phyloP scores from a whole-genome alignment of 2,329 filamentous ascomycete genomes.

The Cladosporium velox region DNA sequence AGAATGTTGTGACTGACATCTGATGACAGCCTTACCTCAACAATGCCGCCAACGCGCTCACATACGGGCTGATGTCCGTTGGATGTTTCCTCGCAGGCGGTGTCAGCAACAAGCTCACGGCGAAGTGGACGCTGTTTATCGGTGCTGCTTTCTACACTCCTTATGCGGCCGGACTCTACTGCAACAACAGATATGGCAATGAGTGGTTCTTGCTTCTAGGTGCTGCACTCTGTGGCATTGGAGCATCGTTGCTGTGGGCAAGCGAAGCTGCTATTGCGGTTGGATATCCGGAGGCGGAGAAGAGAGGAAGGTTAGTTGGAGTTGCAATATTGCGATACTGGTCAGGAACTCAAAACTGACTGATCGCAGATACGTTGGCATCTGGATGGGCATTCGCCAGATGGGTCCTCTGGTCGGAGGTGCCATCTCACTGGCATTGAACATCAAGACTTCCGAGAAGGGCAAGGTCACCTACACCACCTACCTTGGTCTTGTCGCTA shows the following conservation, averaged over 20 bases:
- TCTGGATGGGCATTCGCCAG: slow-evolving; percentile 39
- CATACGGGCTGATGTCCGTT: slow-evolving; percentile 23
- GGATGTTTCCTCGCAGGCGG: slow-evolving; percentile 23
- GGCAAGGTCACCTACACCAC: slow-evolving; percentile 24
- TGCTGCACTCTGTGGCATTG: slow-evolving; percentile 50
- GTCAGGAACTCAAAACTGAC: slow-evolving; percentile 63
- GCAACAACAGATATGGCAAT: slow-evolving; percentile 52
- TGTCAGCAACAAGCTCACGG: slow-evolving; percentile 41
- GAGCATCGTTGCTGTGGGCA: slow-evolving; percentile 53
- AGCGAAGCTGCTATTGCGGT: slow-evolving; percentile 53
- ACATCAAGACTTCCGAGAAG: slow-evolving; percentile 20
- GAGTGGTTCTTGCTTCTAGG: slow-evolving; percentile 54
- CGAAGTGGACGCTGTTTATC: slow-evolving; percentile 36
- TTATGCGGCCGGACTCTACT: slow-evolving; percentile 51
- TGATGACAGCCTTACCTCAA: slow-evolving; percentile 18
- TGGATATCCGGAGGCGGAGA: slow-evolving; percentile 43
- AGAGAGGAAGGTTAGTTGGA: slow-evolving; percentile 15
- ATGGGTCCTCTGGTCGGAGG: slow-evolving; percentile 62
- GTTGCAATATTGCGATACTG: not conserved
- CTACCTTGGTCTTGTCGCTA: slow-evolving; percentile 26
- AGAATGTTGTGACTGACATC: not conserved
- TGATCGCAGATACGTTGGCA: slow-evolving; percentile 41
- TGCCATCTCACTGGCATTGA: slow-evolving; percentile 21
- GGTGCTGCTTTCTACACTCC: slow-evolving; percentile 35
- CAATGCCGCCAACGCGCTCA: slow-evolving; percentile 24